phyloP scores from a whole-genome alignment of 257 asterid genomes.

The Buddleja alternifolia region DNA sequence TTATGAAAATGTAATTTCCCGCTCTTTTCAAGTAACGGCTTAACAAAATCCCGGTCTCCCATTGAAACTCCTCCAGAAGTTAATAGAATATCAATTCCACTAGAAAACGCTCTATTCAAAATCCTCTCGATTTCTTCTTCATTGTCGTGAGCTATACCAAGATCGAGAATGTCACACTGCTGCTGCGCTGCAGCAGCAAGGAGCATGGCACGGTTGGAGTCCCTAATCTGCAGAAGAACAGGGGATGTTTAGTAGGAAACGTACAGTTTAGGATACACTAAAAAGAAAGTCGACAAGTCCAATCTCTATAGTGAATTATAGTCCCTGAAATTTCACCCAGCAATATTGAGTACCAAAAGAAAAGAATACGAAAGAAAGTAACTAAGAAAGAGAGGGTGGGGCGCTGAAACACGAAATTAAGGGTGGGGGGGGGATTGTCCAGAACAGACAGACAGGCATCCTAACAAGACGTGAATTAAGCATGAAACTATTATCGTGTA shows the following conservation, averaged over 20 bases:
- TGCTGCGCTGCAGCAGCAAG: constrained; percentile 76
- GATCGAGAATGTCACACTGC: constrained; percentile 81
- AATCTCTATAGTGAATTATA: not conserved
- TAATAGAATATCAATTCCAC: constrained; percentile 75
- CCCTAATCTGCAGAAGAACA: constrained; percentile 73
- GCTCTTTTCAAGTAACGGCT: constrained; percentile 81
- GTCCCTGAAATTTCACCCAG: constrained; percentile 1
- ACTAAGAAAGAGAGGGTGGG: not conserved
- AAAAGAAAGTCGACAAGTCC: constrained; percentile 13
- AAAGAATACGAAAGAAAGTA: not conserved
- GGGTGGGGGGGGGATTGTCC: no score
- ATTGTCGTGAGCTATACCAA: constrained; percentile 82
- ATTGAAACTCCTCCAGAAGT: constrained; percentile 99
- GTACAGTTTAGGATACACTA: constrained; percentile 10
- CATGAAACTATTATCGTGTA: constrained; percentile 1
- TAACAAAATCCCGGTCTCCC: constrained; percentile 98
- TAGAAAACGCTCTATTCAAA: constrained; percentile 67
- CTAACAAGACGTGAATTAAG: constrained; percentile 6
- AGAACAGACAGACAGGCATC: constrained; percentile 4
- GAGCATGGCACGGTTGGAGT: constrained; percentile 96
- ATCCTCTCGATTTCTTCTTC: constrained; percentile 66
- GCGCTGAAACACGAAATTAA: no score
- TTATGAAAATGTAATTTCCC: constrained; percentile 77
- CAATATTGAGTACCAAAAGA: not conserved
- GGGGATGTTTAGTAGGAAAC: constrained; percentile 12